phyloP scores from a whole-genome alignment of 805 yeast species.

The Wickerhamomyces rabaulensis region DNA sequence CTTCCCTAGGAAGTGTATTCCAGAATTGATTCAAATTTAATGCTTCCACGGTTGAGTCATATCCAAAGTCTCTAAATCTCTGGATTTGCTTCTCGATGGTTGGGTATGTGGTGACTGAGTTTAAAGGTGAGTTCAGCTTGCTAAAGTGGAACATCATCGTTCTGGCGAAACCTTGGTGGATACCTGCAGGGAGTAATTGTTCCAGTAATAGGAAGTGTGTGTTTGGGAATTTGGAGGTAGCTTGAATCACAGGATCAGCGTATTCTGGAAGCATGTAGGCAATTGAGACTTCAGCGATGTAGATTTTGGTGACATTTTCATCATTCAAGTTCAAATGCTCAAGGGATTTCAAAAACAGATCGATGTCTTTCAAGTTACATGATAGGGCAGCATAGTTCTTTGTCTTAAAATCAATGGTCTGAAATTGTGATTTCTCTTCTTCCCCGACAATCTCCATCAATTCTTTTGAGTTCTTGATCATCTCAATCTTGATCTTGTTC shows the following conservation, averaged over 20 bases:
- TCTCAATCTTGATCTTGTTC: conserved; percentile 46
- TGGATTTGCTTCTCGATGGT: conserved; percentile 40
- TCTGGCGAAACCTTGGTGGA: conserved; percentile 59
- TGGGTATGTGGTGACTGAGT: conserved; percentile 56
- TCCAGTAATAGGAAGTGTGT: conserved; percentile 65
- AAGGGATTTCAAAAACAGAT: conserved; percentile 28
- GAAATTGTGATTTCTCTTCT: conserved; percentile 6
- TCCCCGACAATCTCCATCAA: conserved; percentile 41
- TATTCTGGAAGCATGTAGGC: conserved; percentile 69
- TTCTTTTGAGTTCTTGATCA: conserved; percentile 45
- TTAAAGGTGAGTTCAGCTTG: conserved; percentile 61
- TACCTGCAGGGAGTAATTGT: conserved; percentile 65
- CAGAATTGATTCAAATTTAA: conserved; percentile 56
- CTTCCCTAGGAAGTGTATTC: conserved; percentile 38
- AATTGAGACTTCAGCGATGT: conserved; percentile 77
- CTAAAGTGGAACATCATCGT: conserved; percentile 71
- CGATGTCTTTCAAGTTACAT: conserved; percentile 55
- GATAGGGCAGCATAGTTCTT: conserved; percentile 52
- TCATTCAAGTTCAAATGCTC: conserved; percentile 15
- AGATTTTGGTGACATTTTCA: conserved; percentile 41
- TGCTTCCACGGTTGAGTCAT: conserved; percentile 39
- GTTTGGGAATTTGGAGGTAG: conserved; percentile 37
- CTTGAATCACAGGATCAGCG: conserved; percentile 56
- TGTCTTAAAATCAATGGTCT: conserved; percentile 31
- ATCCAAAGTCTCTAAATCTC: conserved; percentile 47